Conservation (phyloP, 2,329 filamentous ascomycete genomes). For the Neoascochyta sp. region DNA sequence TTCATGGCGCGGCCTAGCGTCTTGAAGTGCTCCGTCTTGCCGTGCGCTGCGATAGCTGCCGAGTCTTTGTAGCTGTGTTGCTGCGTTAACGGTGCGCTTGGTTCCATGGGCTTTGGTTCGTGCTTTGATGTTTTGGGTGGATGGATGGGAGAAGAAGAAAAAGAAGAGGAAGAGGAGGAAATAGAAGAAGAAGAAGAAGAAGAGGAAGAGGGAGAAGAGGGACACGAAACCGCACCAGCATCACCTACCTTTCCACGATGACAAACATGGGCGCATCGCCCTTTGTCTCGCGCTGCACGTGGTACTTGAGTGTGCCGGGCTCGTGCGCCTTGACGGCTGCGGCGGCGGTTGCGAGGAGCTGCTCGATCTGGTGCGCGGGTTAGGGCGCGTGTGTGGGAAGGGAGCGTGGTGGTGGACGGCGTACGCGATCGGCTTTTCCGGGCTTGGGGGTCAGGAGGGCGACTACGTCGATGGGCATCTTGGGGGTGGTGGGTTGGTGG, state of each 20-base stretch:
- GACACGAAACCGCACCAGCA: neutral
- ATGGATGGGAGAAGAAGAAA: too few relatives aligned
- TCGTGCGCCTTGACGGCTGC: slow-evolving; percentile 30
- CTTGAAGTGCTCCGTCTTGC: slow-evolving; percentile 20
- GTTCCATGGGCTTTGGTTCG: too few relatives aligned
- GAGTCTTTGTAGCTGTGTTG: slow-evolving; percentile 28
- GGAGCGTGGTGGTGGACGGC: neutral
- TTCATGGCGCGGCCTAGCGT: slow-evolving; percentile 21
- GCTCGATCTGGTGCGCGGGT: slow-evolving; percentile 23
- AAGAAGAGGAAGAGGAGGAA: too few relatives aligned
- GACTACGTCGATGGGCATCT: slow-evolving; percentile 26
- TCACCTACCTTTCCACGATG: slow-evolving; percentile 33
- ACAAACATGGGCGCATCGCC: slow-evolving; percentile 26
- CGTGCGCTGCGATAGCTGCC: slow-evolving; percentile 25
- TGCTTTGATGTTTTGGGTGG: too few relatives aligned
- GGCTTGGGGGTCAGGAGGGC: slow-evolving; percentile 31
- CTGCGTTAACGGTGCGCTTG: too few relatives aligned
- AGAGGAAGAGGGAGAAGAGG: too few relatives aligned
- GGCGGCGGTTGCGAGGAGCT: slow-evolving; percentile 23
- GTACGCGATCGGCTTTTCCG: slow-evolving; percentile 31
- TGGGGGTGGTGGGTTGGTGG: neutral
- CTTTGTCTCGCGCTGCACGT: slow-evolving; percentile 28
- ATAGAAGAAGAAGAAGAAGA: neutral
- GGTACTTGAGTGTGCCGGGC: slow-evolving; percentile 33
- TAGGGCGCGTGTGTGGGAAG: neutral